Evolutionary conservation across 2,329 filamentous ascomycete genomes (phyloP), one percentile per base, ranked within the genome.

Genomic region (Hortaea werneckii): DNA sequence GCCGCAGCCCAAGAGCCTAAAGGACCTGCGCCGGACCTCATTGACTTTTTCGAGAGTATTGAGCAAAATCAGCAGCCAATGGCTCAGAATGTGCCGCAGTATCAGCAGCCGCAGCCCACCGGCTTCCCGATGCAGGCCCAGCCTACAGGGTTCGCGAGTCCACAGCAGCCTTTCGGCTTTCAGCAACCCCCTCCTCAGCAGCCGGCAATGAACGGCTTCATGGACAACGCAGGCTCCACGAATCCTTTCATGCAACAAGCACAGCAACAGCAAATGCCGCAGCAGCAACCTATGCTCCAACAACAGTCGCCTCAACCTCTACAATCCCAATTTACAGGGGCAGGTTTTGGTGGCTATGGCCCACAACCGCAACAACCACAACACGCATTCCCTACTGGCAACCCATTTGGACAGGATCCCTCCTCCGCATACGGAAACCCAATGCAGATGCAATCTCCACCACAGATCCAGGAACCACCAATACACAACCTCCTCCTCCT

Each of bases 31-130:
- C 80, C 82, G 28, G 85, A 94, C 70, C 73, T 94, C 50, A 96
- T 94, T 61, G 92, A 90, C 70, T 95, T 94, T 67, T 95, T 95
- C 64, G 90, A 83, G 60, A 89, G 87, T 5, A 95, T 94, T 58
- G 89, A 95, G 60, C 81, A 87, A 61, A 88, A 89, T 53, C 87
- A 92, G 63, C 85, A 85, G 43, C 73, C 82, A 1, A 65, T 67
- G 62, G 63, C 59, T 29, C 65, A 66, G 40, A 53, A 59, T 34
- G 53, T 50, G 30, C 54, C 54, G 12, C 56, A 56, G 37, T 58
- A 54, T 34, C 56, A 56, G 37, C 63, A 60, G 42, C 32, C 32
- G 32, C 60, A 62, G 45, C 53, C 46, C 20, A 47, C 51, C 20
- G 51, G 45, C 6, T 57, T 56, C 29, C 50, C 41, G 35, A 32